Percentiles rank a stretch among this genome's conserved stretches.
phyloP scores from a whole-genome alignment of 106 monocot genomes.

The Dendrobium chrysotoxum region DNA sequence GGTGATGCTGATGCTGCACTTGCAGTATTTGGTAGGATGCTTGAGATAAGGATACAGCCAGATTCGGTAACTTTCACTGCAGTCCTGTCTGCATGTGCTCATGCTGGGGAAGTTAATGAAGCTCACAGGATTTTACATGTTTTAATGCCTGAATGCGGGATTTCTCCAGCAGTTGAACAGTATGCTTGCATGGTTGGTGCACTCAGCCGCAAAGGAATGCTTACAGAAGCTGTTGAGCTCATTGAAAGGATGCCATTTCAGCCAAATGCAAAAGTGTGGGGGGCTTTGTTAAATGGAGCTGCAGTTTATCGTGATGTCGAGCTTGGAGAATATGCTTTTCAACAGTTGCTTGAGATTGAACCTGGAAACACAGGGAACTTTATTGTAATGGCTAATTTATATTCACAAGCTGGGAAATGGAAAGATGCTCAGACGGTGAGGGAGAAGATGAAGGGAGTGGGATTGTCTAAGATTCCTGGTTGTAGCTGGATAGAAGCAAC shows the following conservation, averaged over 20 bases:
- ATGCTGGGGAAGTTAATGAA: constrained; percentile 25
- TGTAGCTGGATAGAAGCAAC: constrained; percentile 42
- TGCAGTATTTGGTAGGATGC: constrained; percentile 30
- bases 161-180: constrained; percentile 26
- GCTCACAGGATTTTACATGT: constrained; percentile 22
- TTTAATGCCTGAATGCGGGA: constrained; percentile 9
- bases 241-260: constrained; percentile 26
- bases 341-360: constrained; percentile 31
- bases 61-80: constrained; percentile 40
- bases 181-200: constrained; percentile 49
- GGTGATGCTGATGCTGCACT: constrained; percentile 31
- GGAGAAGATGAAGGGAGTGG: constrained; percentile 27
- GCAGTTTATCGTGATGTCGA: constrained; percentile 28
- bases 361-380: constrained; percentile 44
- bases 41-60: constrained; percentile 11
- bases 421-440: constrained; percentile 36
- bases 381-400: constrained; percentile 46
- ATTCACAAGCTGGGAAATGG: constrained; percentile 29
- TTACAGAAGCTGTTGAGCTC: constrained; percentile 27
- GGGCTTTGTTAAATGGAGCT: constrained; percentile 39
- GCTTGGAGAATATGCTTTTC: constrained; percentile 27
- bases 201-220: constrained; percentile 27
- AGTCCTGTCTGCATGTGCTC: constrained; percentile 34
- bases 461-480: constrained; percentile 37
- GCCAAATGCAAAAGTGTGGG: constrained; percentile 36